Base-by-base conservation (phyloP, 164 flowering plant species). In the Stephania cephalantha region DNA sequence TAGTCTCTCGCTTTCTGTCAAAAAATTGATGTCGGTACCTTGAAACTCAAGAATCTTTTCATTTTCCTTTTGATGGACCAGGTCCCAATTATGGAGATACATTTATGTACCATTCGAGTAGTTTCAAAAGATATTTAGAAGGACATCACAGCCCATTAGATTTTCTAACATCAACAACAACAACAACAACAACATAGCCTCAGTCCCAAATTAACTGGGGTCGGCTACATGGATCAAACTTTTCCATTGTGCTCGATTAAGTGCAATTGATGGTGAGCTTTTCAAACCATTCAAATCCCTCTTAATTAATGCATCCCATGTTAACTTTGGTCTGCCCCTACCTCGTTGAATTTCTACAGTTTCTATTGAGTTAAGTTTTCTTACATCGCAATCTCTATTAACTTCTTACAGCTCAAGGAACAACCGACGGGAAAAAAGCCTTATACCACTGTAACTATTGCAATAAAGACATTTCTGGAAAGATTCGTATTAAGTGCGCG, bases 391-490 rank as follows among this genome's bases (percentile, higher is more conserved):
- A 17, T 30, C 20, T 30, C 53, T 42, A 13, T 58, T 75, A 61
- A 65, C 66, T 70, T 48, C 10, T 65, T 42, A 35, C 77, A 86
- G 92, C 85, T 79, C 90, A 85, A 82, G 95, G 89, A 76, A 72
- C 88, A 64, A 78, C 70, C 73, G 95, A 89, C 46, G 90, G 92
- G 78, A 89, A 88, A 76, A 82, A 72, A 82, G 90, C 94, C 78
- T 81, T 86, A 70, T 90, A 88, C 81, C 92, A 90, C 77, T 90
- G 95, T 82, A 89, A 90, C 71, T 88, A 90, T 78, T 90, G 95
- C 84, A 88, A 87, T 76, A 90, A 89, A 80, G 95, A 90, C 76
- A 88, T 90, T 46, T 83, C 92, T 25, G 92, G 92, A 70, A 88
- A 82, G 79, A 84, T 88, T 77, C 91, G 95, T 10, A 89, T 90